phyloP scores from a whole-genome alignment of 2,329 filamentous ascomycete species.

The Fusarium austroafricanum region DNA sequence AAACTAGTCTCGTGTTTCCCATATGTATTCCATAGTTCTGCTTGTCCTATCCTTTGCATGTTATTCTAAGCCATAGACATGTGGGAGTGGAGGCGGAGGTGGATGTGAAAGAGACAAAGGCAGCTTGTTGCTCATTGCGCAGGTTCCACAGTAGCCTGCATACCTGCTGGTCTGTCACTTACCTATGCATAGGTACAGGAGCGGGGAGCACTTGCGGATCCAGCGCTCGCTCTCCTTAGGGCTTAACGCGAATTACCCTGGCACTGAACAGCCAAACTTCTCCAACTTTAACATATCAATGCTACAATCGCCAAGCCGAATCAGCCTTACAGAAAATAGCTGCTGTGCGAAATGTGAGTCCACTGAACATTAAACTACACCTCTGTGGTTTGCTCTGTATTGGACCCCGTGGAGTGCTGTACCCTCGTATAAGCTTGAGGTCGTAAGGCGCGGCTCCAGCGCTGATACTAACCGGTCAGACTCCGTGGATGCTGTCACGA shows the following conservation, averaged over 20 bases:
- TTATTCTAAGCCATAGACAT: not conserved
- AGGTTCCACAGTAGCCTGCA: constrained; percentile 22
- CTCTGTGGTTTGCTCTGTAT: constrained; percentile 1
- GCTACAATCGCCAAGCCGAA: constrained; percentile 9
- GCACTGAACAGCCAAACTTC: constrained; percentile 16
- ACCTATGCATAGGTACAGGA: constrained; percentile 4
- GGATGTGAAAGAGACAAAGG: constrained; percentile 21
- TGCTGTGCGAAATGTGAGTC: constrained; percentile 1
- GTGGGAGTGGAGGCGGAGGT: constrained; percentile 10
- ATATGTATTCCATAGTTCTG: constrained; percentile 13
- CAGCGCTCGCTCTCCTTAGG: constrained; percentile 18
- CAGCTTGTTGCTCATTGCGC: constrained; percentile 22
- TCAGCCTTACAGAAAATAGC: constrained; percentile 16
- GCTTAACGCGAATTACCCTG: constrained; percentile 15
- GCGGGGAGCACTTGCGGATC: constrained; percentile 7
- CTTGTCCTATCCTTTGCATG: constrained; percentile 12
- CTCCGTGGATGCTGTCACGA: constrained; percentile 4
- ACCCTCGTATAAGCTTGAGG: constrained; percentile 10
- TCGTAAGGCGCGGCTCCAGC: constrained; percentile 22
- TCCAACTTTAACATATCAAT: constrained; percentile 11
- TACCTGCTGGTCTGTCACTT: not conserved
- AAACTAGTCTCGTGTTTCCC: constrained; percentile 9
- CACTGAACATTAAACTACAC: not conserved
- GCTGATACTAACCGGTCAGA: constrained; percentile 12
- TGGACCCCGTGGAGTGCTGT: not conserved